Base-by-base conservation (phyloP, 2,329 filamentous ascomycete species). In the Didymella pinodella region DNA sequence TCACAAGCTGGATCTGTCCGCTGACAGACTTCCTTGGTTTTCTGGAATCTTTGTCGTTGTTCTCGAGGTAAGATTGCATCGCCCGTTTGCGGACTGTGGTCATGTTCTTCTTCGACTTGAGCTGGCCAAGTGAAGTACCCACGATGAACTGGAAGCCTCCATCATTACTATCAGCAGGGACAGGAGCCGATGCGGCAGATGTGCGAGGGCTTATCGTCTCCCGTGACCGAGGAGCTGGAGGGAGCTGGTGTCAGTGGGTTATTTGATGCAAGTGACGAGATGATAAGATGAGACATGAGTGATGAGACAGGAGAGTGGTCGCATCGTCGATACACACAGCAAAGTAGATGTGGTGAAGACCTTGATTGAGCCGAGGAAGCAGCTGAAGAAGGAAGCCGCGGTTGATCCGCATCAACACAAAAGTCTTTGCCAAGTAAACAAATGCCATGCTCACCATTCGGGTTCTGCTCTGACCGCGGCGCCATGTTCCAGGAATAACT, bases 51-150 rank as follows among this genome's bases (percentile, higher is more conserved):
- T 65, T 69, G 60, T 70, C 67, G 7, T 66, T 65, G 7, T 66
- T 65, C 48, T 70, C 61, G 14, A 78, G 48, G 29, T 67, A 73
- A 44, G 65, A 64, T 18, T 62, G 66, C 76, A 78, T 78, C 4
- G 76, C 76, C 48, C 67, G 65, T 43, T 73, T 73, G 36, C 76
- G 74, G 34, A 77, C 71, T 31, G 54, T 61, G 18, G 70, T 73
- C 74, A 78, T 77, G 29, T 64, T 62, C 43, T 64, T 61, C 48
- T 65, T 72, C 7, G 71, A 59, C 57, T 71, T 77, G 57, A 78
- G 69, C 16, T 73, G 69, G 5, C 61, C 67, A 25, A 68, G 75
- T 14, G 67, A 68, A 29, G 44, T 71, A 50, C 66, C 71, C 28
- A 73, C 76, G 62, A 61, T 36, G 77, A 61, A 32, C 43, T 56